Percentiles rank a stretch among this genome's conserved stretches.
Evolutionary conservation across 1,284 basidiomycete species (phyloP).

Genomic region (Sphaerobolus stellatus): DNA sequence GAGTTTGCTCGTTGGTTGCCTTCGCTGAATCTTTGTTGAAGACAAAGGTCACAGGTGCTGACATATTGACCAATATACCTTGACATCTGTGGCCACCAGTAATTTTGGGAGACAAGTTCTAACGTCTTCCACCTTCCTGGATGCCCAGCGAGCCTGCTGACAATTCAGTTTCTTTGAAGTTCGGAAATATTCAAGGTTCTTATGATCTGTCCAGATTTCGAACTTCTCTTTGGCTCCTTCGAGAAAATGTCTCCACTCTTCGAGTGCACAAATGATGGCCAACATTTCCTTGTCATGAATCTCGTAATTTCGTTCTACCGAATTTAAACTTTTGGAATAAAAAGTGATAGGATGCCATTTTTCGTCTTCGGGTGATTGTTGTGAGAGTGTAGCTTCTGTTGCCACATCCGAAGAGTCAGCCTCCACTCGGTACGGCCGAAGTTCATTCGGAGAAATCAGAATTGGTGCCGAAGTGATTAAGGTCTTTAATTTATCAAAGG

Average conservation of each 20-base stretch:
- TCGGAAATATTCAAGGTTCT: not conserved
- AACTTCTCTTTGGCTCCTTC: not conserved
- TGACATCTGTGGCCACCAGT: too few relatives aligned
- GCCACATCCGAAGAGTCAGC: not conserved
- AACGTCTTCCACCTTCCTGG: too few relatives aligned
- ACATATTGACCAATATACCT: too few relatives aligned
- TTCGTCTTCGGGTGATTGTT: not conserved
- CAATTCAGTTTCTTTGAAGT: not conserved
- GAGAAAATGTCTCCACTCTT: not conserved
- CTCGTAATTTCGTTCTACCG: not conserved
- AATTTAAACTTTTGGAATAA: not conserved
- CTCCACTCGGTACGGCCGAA: not conserved
- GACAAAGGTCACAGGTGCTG: too few relatives aligned
- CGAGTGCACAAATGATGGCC: not conserved
- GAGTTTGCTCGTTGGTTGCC: too few relatives aligned
- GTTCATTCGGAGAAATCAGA: not conserved
- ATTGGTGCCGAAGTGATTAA: too few relatives aligned
- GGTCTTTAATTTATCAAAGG: too few relatives aligned
- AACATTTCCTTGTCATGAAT: not conserved
- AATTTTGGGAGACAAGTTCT: too few relatives aligned
- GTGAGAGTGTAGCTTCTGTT: not conserved
- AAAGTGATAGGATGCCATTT: not conserved
- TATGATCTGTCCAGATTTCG: not conserved
- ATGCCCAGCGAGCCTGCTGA: not conserved
- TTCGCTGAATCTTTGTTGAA: too few relatives aligned